These are phyloP conservation scores for Talaromyces verruculosus DNA, from an alignment of 2,329 filamentous ascomycete genomes.

Conservation along the genomic window DNA sequence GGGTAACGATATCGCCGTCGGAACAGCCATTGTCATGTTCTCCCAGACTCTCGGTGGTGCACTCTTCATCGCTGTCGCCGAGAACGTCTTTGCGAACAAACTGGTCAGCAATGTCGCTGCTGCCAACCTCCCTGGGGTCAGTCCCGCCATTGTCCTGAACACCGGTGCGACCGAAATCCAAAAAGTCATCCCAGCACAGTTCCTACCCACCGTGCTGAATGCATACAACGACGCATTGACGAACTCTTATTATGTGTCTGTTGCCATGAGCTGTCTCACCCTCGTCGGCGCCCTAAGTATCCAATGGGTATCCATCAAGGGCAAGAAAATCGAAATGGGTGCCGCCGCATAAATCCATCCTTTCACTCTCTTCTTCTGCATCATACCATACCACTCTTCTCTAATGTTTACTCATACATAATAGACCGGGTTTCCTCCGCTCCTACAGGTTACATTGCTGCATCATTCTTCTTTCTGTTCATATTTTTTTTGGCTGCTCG, in stretches of 20 bases:
- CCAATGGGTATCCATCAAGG: constrained; percentile 45
- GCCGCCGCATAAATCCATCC: constrained; percentile 19
- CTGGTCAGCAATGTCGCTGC: constrained; percentile 29
- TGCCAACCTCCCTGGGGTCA: constrained; percentile 29
- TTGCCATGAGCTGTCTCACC: constrained; percentile 35
- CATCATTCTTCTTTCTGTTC: not conserved
- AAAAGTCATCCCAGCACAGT: constrained; percentile 11
- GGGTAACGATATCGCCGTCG: constrained; percentile 35
- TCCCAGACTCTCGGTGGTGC: constrained; percentile 40
- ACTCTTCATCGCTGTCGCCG: constrained; percentile 38
- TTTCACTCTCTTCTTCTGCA: not conserved
- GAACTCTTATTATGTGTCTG: constrained; percentile 10
- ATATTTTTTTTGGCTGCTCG: not conserved
- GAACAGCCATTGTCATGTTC: constrained; percentile 39
- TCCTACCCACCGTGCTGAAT: constrained; percentile 11
- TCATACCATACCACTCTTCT: not conserved
- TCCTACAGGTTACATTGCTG: not conserved
- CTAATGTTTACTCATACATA: constrained; percentile 9
- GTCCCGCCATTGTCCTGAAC: constrained; percentile 4
- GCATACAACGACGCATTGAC: constrained; percentile 20
- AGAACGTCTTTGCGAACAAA: constrained; percentile 42
- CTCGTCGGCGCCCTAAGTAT: constrained; percentile 38
- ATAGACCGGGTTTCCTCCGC: constrained; percentile 1
- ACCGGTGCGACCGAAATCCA: constrained; percentile 37
- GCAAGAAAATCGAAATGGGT: constrained; percentile 31